phyloP scores from a whole-genome alignment of 495 filamentous ascomycete species.

The Filosporella fistucella region DNA sequence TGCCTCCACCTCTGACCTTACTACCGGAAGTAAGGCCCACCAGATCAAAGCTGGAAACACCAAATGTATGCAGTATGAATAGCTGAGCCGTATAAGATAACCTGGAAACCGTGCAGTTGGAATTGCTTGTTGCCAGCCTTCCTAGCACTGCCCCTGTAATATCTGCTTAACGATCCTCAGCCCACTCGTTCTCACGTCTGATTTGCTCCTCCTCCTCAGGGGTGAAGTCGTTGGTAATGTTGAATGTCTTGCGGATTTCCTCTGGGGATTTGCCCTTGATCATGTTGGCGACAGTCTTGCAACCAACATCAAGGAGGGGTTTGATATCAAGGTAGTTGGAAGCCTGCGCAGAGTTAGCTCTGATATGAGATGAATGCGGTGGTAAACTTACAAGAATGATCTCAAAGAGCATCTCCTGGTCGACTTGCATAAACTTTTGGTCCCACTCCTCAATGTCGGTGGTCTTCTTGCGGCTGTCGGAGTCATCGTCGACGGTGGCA shows the following conservation, averaged over 20 bases:
- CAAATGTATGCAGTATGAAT: slow-evolving; percentile 8
- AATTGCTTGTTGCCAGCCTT: background rate
- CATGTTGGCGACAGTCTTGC: slow-evolving; percentile 84
- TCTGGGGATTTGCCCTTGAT: slow-evolving; percentile 83
- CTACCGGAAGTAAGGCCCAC: too few relatives aligned
- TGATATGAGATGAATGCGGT: background rate
- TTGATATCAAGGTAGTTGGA: slow-evolving; percentile 83
- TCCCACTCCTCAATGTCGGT: slow-evolving; percentile 99
- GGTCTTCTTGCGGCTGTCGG: slow-evolving; percentile 93
- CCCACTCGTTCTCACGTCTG: slow-evolving; percentile 80
- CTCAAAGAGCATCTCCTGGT: slow-evolving; percentile 99
- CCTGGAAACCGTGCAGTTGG: background rate
- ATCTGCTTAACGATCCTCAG: slow-evolving; percentile 58
- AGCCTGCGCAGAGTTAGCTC: slow-evolving; percentile 33
- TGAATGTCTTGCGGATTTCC: slow-evolving; percentile 80
- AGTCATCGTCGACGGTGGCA: slow-evolving; percentile 74
- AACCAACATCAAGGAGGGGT: slow-evolving; percentile 74
- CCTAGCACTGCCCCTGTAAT: too few relatives aligned
- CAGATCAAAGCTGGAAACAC: slow-evolving; percentile 2
- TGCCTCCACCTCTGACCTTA: too few relatives aligned
- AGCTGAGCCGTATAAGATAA: background rate
- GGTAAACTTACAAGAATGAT: slow-evolving; percentile 79
- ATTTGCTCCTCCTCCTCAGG: slow-evolving; percentile 82
- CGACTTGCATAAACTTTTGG: slow-evolving; percentile 99
- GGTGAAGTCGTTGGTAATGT: slow-evolving; percentile 80